Evolutionary conservation across 352 stramenopile species (phyloP).

Genomic region (Globisporangium ultimum): DNA sequence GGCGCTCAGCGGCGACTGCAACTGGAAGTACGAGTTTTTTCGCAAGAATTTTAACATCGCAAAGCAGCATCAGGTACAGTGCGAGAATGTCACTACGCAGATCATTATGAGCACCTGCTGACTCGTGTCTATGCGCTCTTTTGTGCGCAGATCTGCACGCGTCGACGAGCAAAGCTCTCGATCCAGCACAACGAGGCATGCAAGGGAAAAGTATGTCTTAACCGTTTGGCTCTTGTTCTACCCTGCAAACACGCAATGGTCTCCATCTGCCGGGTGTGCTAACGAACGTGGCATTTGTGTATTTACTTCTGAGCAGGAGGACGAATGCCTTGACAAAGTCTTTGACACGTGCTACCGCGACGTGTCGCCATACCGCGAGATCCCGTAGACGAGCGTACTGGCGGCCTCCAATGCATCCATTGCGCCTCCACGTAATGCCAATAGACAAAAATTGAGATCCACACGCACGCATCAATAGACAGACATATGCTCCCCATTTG

Average conservation of each 20-base stretch:
- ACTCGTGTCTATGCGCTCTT: neutral
- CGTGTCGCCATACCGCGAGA: constrained; percentile 77
- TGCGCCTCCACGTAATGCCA: too few species aligned
- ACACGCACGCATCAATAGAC: neutral
- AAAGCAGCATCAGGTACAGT: constrained; percentile 82
- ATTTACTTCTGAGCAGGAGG: constrained; percentile 36
- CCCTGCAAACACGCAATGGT: neutral
- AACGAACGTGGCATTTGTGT: neutral
- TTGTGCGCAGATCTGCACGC: constrained; percentile 73
- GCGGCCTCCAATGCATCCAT: neutral
- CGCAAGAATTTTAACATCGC: constrained; percentile 89
- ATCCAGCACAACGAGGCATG: constrained; percentile 73
- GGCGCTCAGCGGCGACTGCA: constrained; percentile 85
- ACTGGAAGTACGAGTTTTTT: constrained; percentile 91
- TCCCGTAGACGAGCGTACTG: constrained; percentile 38
- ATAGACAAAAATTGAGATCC: constrained; percentile 3
- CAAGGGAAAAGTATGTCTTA: constrained; percentile 55
- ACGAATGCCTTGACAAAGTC: constrained; percentile 83
- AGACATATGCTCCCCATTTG: neutral
- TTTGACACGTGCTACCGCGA: constrained; percentile 86
- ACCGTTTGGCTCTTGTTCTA: neutral
- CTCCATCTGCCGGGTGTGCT: neutral
- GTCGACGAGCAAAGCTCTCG: constrained; percentile 83
- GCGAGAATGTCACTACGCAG: too few species aligned
- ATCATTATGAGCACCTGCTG: neutral